Evolutionary conservation across 257 asterid species (phyloP).

Genomic region (Lycium ferocissimum): DNA sequence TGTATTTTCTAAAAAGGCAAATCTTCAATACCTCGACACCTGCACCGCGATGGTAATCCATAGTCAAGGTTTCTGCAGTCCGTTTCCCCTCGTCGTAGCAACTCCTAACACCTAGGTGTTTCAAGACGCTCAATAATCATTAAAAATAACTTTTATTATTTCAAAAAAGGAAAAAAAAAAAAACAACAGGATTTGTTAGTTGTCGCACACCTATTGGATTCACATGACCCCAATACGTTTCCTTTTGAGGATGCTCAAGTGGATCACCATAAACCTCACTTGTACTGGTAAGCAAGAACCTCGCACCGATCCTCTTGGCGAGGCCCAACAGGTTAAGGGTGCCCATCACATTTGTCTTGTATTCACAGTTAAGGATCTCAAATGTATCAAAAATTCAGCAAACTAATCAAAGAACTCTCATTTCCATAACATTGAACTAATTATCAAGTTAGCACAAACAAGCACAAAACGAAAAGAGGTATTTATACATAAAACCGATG

Average conservation of each 20-base stretch:
- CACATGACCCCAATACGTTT: conserved; percentile 98
- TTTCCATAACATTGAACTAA: too few species aligned
- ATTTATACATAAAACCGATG: neutral
- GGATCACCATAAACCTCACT: conserved; percentile 99
- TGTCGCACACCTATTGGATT: conserved; percentile 79
- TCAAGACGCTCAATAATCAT: conserved; percentile 25
- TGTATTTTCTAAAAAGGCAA: neutral
- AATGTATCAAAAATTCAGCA: neutral
- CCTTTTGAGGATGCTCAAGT: conserved; percentile 99
- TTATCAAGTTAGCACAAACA: neutral
- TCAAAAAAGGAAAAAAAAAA: conserved; percentile 23
- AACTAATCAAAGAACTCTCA: too few species aligned
- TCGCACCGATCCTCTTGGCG: conserved; percentile 92
- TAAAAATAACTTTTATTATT: neutral
- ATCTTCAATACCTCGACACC: conserved; percentile 70
- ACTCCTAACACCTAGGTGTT: conserved; percentile 77
- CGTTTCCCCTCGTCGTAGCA: conserved; percentile 98
- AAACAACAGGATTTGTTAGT: neutral
- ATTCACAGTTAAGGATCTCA: conserved; percentile 71
- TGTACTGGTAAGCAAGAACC: conserved; percentile 90
- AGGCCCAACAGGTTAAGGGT: conserved; percentile 98
- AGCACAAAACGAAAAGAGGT: neutral
- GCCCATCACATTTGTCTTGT: conserved; percentile 99
- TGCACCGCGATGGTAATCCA: conserved; percentile 98
- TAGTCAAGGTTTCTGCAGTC: conserved; percentile 89